Conservation (phyloP, 1,284 basidiomycete genomes). For the Ustilago loliicola region DNA sequence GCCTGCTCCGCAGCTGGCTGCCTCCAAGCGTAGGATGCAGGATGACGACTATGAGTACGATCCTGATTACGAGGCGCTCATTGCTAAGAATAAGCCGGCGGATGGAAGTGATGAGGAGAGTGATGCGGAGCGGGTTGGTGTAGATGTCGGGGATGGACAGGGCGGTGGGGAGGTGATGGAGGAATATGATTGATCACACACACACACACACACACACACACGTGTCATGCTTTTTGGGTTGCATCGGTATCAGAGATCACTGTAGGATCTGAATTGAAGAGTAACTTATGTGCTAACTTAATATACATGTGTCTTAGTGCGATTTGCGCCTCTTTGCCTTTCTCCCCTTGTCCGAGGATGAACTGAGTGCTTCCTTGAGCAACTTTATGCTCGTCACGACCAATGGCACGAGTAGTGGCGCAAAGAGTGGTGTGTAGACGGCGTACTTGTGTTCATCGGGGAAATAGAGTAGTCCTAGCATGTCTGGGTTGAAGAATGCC, state of each 20-base stretch:
- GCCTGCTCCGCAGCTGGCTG: constrained; percentile 17
- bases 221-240: too few relatives aligned
- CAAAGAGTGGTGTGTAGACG: constrained; percentile 70
- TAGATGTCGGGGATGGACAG: neutral
- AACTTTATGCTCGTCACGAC: constrained; percentile 77
- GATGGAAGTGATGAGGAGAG: constrained; percentile 10
- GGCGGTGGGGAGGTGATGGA: constrained; percentile 1
- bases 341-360: neutral
- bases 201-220: too few relatives aligned
- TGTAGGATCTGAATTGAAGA: neutral
- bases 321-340: constrained; percentile 9
- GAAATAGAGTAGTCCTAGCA: constrained; percentile 96
- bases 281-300: neutral
- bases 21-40: constrained; percentile 36
- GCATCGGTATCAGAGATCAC: neutral
- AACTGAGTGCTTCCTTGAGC: constrained; percentile 9
- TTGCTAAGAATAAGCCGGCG: constrained; percentile 29
- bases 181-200: constrained; percentile 16
- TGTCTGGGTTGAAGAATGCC: constrained; percentile 96
- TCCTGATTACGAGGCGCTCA: constrained; percentile 42
- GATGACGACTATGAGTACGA: constrained; percentile 57
- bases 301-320: neutral
- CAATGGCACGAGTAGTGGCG: constrained; percentile 78
- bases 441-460: constrained; percentile 72
- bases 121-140: neutral